phyloP scores from a whole-genome alignment of 805 yeast species.

The Cyberlindnera saturnus region DNA sequence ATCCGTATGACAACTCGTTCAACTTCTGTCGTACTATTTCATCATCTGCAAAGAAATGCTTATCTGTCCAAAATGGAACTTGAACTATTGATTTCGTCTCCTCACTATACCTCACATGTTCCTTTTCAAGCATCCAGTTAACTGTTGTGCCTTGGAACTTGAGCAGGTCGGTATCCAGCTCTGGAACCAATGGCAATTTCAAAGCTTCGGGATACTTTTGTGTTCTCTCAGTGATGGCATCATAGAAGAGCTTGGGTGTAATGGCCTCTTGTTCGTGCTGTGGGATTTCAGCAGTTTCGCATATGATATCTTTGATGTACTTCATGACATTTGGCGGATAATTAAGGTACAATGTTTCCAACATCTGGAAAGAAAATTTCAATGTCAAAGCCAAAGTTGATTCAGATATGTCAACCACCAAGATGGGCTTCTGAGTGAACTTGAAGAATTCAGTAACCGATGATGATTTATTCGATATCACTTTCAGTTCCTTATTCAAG shows the following conservation, averaged over 20 bases:
- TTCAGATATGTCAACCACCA: neutral
- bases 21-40: conserved; percentile 26
- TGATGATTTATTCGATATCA: neutral
- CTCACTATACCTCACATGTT: conserved; percentile 35
- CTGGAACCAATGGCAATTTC: conserved; percentile 29
- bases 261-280: conserved; percentile 2
- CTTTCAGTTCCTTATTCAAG: neutral
- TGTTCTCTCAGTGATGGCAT: conserved; percentile 42
- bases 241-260: conserved; percentile 40
- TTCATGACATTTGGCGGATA: conserved; percentile 1
- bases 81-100: conserved; percentile 20
- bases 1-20: conserved; percentile 47
- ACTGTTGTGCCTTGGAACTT: conserved; percentile 51
- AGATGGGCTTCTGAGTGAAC: conserved; percentile 2
- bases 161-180: conserved; percentile 37
- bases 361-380: conserved; percentile 4
- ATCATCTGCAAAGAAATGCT: conserved; percentile 11
- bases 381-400: neutral
- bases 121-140: conserved; percentile 50
- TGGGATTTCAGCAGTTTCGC: neutral
- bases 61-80: conserved; percentile 18
- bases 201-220: conserved; percentile 12
- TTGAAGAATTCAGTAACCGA: neutral
- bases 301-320: conserved; percentile 2
- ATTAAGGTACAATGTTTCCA: conserved; percentile 8